Base-by-base conservation (phyloP, 208 protist species). In the Leishmania guyanensis region DNA sequence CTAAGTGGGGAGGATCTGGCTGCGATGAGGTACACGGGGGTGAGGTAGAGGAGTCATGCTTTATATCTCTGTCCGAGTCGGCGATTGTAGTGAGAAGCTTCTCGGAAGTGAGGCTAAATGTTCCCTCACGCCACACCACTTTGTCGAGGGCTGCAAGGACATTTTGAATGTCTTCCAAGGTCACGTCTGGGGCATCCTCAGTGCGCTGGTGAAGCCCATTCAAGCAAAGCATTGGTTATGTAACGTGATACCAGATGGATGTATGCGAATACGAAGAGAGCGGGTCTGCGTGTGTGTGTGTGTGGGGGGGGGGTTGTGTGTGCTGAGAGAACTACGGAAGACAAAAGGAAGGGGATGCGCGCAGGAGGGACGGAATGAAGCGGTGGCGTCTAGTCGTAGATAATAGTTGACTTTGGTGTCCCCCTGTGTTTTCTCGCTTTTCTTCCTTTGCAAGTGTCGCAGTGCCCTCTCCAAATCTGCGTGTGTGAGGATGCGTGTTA, bases 311-410 rank as follows among this genome's bases (percentile, higher is more conserved):
- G 33, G 33, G 0, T 33, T 17, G n/a, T 39, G 29, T 39, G 36
- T 12, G 46, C 5, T 77, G 74, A 33, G 56, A 60, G 50, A 39
- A 22, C 33, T 2, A 68, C 6, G 16, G 4, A 56, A 60, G 39
- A 65, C 51, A 64, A 51, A 26, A 76, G 33, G 26, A 77, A 48
- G 0, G 46, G 9, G 17, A 68, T 65, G 36, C 17, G 33, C 29
- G 33, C 48, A 43, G n/a, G 29, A 66, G 98, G 58, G 99, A 99
- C 83, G 99, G 43, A 71, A 48, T 12, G 36, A 39, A 39, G 36
- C 51, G 71, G 20, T 8, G 16, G n/a, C 33, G 53, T 16, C 51
- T n/a, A 76, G 29, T 36, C 29, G 29, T 76, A 54, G 72, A 62
- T 58, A 33, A 3, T 46, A 36, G 22, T 36, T n/a, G 60, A 36